phyloP scores from a whole-genome alignment of 768 basidiomycete genomes.

The Boletellus sp. region DNA sequence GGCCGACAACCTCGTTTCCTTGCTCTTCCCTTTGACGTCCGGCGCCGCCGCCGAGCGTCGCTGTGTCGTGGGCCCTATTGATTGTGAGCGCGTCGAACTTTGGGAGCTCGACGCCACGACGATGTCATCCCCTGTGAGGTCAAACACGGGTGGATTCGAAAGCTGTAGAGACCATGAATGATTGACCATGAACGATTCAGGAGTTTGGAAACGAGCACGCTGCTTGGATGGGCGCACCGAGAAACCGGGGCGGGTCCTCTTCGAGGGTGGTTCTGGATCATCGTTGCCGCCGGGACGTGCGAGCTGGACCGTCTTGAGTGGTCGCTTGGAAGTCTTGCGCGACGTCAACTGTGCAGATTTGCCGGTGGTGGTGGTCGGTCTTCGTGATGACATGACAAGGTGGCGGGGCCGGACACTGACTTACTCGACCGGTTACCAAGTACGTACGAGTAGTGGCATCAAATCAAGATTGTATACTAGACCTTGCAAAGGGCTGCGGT shows the following conservation, averaged over 20 bases:
- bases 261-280: slow-evolving; percentile 18
- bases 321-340: slow-evolving; percentile 10
- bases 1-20: not conserved
- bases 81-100: not conserved
- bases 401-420: no score
- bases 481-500: no score
- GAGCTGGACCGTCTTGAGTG: slow-evolving; percentile 25
- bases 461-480: no score
- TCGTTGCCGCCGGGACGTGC: slow-evolving; percentile 8
- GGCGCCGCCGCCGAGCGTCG: not conserved
- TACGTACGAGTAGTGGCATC: no score
- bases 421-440: no score
- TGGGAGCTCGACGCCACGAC: slow-evolving; percentile 7
- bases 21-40: slow-evolving; percentile 27
- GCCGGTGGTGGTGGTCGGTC: slow-evolving; percentile 7
- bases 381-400: slow-evolving; percentile 19
- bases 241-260: slow-evolving; percentile 16
- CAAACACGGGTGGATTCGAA: slow-evolving; percentile 22
- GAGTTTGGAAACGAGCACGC: no score
- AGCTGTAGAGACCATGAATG: slow-evolving; percentile 13
- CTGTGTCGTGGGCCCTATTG: not conserved
- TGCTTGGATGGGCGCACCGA: slow-evolving; percentile 1
- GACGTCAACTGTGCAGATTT: slow-evolving; percentile 5
- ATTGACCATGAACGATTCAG: not conserved
- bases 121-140: slow-evolving; percentile 15